Conservation (phyloP, 176 grass and related monocot species). For the Canna indica region DNA sequence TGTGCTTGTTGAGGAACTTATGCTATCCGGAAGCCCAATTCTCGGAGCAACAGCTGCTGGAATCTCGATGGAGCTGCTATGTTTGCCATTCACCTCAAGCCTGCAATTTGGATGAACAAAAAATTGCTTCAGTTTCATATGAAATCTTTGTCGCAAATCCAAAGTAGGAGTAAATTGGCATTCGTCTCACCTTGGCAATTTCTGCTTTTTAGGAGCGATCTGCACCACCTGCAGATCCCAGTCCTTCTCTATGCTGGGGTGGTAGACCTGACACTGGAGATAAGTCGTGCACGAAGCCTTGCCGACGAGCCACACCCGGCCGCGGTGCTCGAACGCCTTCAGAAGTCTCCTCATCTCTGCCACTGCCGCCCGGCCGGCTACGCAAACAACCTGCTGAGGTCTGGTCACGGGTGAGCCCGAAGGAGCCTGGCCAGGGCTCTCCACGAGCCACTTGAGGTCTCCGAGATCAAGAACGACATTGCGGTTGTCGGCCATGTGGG, state of each 20-base stretch:
- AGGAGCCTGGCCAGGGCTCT: not conserved
- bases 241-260: conserved; percentile 11
- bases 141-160: not conserved
- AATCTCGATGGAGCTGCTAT: conserved; percentile 29
- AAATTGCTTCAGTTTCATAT: not conserved
- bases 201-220: not conserved
- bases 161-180: not conserved
- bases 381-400: not conserved
- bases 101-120: conserved; percentile 22
- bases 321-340: not conserved
- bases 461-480: conserved; percentile 64
- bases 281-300: conserved; percentile 17
- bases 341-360: conserved; percentile 10
- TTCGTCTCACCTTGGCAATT: conserved; percentile 41
- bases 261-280: conserved; percentile 21
- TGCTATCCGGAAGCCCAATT: not conserved
- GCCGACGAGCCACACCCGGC: conserved; percentile 4
- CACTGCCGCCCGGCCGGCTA: not conserved
- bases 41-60: not conserved
- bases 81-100: conserved; percentile 34
- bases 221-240: conserved; percentile 21
- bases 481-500: conserved; percentile 25
- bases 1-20: not conserved
- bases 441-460: conserved; percentile 6
- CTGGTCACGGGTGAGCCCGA: not conserved